Percentiles rank a stretch among this genome's conserved stretches.
These are phyloP conservation scores for Bryum argenteum DNA, from an alignment of 225 moss, liverwort and hornwort genomes.

Conservation along the genomic window DNA sequence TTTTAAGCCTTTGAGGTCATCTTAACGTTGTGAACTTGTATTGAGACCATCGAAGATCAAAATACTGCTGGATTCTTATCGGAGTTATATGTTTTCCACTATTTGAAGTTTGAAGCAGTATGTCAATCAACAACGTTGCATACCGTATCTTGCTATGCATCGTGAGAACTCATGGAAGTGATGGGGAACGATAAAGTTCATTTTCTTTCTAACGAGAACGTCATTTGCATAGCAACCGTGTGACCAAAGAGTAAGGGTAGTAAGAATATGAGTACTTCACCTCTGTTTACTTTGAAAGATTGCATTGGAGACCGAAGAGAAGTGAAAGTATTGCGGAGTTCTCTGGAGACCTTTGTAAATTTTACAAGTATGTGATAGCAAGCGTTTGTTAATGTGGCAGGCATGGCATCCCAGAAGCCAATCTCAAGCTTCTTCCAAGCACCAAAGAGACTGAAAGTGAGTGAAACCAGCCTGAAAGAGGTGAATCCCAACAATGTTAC, in stretches of 20 bases:
- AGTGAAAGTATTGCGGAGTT: not conserved
- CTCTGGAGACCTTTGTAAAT: not conserved
- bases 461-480: slow-evolving; percentile 35
- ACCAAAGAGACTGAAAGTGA: slow-evolving; percentile 60
- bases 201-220: not conserved
- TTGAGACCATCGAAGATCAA: not conserved
- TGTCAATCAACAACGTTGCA: not conserved
- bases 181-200: too few species aligned
- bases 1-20: too few species aligned
- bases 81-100: not conserved
- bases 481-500: slow-evolving; percentile 19
- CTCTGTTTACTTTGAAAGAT: not conserved
- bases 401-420: slow-evolving; percentile 42
- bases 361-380: not conserved
- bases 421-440: slow-evolving; percentile 62
- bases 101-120: not conserved
- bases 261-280: not conserved
- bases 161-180: too few species aligned
- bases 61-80: too few species aligned
- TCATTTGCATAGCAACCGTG: not conserved
- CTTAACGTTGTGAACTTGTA: not conserved
- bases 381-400: slow-evolving; percentile 22
- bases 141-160: too few species aligned
- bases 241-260: not conserved
- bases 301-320: not conserved